A percentile compares a stretch with the other conserved stretches of the same genome.
phyloP scores from a whole-genome alignment of 768 basidiomycete genomes.

The Strobilomyces dryophilus region DNA sequence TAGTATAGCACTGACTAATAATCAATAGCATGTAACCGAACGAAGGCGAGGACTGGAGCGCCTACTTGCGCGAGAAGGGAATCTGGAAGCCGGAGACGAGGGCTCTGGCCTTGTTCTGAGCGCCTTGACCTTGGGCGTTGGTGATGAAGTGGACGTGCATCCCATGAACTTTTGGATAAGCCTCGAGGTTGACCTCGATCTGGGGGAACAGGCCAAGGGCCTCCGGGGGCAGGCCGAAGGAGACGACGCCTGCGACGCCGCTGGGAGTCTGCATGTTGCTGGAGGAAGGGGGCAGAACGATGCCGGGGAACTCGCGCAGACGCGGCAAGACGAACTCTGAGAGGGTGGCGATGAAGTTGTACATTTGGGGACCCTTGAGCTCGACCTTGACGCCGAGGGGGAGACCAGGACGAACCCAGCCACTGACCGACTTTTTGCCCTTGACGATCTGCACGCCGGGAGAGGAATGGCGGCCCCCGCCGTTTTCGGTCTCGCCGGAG shows the following conservation, averaged over 20 bases:
- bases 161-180: conserved; percentile 81
- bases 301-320: conserved; percentile 82
- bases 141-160: conserved; percentile 96
- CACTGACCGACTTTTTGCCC: conserved; percentile 63
- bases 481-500: conserved; percentile 74
- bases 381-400: conserved; percentile 90
- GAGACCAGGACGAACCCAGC: conserved; percentile 81
- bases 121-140: conserved; percentile 81
- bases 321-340: conserved; percentile 95
- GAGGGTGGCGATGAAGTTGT: conserved; percentile 84
- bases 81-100: conserved; percentile 90
- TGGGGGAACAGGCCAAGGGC: conserved; percentile 94
- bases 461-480: conserved; percentile 64
- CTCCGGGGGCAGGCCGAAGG: conserved; percentile 77
- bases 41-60: neutral
- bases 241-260: conserved; percentile 82
- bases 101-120: conserved; percentile 83
- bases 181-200: conserved; percentile 89
- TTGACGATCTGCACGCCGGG: conserved; percentile 77
- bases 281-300: conserved; percentile 72
- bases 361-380: conserved; percentile 89
- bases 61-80: conserved; percentile 62
- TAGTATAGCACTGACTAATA: conserved; percentile 24
- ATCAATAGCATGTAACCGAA: conserved; percentile 12
- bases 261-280: conserved; percentile 68